Base-by-base conservation (phyloP, 2,329 filamentous ascomycete genomes). In the Sphaerulina vaccinii region DNA sequence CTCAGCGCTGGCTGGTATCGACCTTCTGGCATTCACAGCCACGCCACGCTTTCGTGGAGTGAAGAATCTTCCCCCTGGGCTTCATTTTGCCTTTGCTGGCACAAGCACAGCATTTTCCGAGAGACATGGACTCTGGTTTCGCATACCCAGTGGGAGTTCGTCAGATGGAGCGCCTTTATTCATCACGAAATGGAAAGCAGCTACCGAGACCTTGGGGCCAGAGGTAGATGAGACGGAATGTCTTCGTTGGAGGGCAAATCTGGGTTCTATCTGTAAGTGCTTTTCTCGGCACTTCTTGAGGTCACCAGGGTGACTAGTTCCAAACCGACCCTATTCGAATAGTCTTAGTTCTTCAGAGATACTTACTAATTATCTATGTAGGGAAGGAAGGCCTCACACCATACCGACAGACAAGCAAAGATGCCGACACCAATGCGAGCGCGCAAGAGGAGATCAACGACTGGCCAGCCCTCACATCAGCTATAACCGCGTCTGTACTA, bases 121-220 rank as follows among this genome's bases (percentile, higher is more conserved):
- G 22, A 75, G 83, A n/a, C 77, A 81, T 51, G 83, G 83, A 8
- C 73, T 77, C 27, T 86, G 83, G 83, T 80, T 84, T 62, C 73
- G 76, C 42, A 72, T 84, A 18, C 41, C 44, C 8, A 27, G 38
- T 16, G 70, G 22, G 16, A 42, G 53, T 11, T 36, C 52, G 19
- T 45, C 49, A 3, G 38, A 51, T 8, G 38, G 38, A 2, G 49
- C 27, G 21, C 66, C 69, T 16, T 70, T 82, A 2, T 74, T 82
- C 48, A 70, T 84, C 37, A 78, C 81, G 65, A 79, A 75, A 69
- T 85, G 82, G 83, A 70, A 78, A 47, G 52, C 68, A 1, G 67
- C 67, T 5, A 70, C 67, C 6, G 78, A 80, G 57, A 75, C 76
- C 2, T 58, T 79, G 10, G 61, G 71, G 3, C 63, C 68, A 2